phyloP scores from a whole-genome alignment of 2,329 filamentous ascomycete genomes.

The Colletotrichum lindemuthianum region DNA sequence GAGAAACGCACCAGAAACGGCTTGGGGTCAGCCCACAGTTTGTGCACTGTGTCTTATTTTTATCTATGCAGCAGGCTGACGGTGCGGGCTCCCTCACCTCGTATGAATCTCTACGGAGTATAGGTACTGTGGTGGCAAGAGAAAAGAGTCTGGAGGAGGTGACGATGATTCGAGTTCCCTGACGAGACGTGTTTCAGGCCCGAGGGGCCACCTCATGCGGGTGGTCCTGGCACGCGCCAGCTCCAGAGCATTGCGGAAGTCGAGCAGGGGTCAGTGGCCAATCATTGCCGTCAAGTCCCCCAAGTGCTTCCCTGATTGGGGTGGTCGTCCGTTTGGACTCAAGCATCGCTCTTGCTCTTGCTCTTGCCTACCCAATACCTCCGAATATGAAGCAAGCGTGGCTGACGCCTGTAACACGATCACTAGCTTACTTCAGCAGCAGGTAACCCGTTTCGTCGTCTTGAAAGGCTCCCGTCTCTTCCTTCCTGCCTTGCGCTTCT shows the following conservation, averaged over 20 bases:
- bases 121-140: no score
- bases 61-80: not conserved
- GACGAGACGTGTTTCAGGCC: constrained; percentile 33
- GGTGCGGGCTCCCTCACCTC: not conserved
- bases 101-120: not conserved
- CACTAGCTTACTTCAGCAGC: no score
- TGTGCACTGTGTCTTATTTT: constrained; percentile 19
- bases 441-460: no score
- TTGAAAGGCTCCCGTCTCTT: no score
- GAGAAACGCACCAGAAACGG: constrained; percentile 36
- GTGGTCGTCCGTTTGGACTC: constrained; percentile 26
- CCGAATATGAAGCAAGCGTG: no score
- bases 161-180: constrained; percentile 35
- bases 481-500: no score
- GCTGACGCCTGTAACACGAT: no score
- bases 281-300: constrained; percentile 19
- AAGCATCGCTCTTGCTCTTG: constrained; percentile 23
- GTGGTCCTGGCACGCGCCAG: constrained; percentile 27
- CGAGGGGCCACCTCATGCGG: constrained; percentile 32
- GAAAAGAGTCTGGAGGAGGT: constrained; percentile 1
- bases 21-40: constrained; percentile 18
- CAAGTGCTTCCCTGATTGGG: constrained; percentile 34
- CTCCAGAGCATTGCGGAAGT: constrained; percentile 17
- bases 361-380: constrained; percentile 16
- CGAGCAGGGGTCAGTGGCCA: constrained; percentile 9